Conservation (phyloP, 1,139 yeast genomes). For the Taphrina deformans region DNA sequence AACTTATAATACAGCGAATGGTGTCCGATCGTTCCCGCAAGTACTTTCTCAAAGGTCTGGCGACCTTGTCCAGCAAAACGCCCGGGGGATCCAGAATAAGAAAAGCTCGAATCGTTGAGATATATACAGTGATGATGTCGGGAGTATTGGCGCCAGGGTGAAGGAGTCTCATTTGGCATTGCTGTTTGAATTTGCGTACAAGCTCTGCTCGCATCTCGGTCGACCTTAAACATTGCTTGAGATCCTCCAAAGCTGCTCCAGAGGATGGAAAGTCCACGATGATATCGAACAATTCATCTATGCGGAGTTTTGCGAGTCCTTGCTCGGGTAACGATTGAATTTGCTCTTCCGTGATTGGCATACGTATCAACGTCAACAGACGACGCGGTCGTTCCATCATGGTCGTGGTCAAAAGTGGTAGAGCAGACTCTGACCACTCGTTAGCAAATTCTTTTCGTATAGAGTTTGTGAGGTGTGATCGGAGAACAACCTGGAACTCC, state of each 20-base stretch:
- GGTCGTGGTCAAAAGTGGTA: background rate
- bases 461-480: background rate
- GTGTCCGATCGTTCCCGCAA: conserved; percentile 74
- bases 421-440: background rate
- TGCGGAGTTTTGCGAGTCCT: conserved; percentile 48
- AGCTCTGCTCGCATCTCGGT: conserved; percentile 53
- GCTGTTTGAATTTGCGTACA: conserved; percentile 57
- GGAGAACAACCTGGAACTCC: background rate
- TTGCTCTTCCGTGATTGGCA: background rate
- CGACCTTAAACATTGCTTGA: conserved; percentile 50
- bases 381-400: background rate
- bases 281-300: conserved; percentile 64
- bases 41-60: conserved; percentile 67
- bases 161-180: conserved; percentile 57
- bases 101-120: conserved; percentile 71
- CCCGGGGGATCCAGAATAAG: conserved; percentile 84
- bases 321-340: conserved; percentile 30
- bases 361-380: background rate
- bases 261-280: conserved; percentile 63
- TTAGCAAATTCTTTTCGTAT: background rate
- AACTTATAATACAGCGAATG: conserved; percentile 66
- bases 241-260: conserved; percentile 60
- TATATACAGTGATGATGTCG: conserved; percentile 68
- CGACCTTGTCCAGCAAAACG: conserved; percentile 72
- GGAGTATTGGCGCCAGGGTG: conserved; percentile 84